Evolutionary conservation across 2,329 filamentous ascomycete species (phyloP).

Genomic region (Claviceps digitariae): DNA sequence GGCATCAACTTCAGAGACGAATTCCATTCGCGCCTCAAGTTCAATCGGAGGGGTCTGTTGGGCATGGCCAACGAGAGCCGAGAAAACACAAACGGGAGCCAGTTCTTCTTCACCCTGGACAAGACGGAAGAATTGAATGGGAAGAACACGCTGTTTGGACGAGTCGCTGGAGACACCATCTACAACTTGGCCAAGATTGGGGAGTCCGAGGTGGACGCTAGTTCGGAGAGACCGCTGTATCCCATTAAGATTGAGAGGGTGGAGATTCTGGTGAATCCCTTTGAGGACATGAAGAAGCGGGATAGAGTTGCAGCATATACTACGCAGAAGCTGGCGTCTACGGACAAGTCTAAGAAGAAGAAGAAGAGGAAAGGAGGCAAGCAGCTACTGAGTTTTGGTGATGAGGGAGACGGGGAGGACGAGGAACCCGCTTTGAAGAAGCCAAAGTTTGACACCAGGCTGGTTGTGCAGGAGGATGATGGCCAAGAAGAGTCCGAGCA

Average conservation of each 20-base stretch:
- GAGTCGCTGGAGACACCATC: constrained; percentile 85
- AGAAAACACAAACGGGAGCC: constrained; percentile 74
- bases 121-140: constrained; percentile 74
- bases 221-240: constrained; percentile 72
- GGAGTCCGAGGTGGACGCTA: constrained; percentile 68
- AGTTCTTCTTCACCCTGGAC: constrained; percentile 91
- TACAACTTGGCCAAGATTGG: constrained; percentile 93
- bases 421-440: constrained; percentile 53
- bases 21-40: constrained; percentile 82
- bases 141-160: constrained; percentile 87
- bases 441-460: constrained; percentile 63
- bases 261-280: constrained; percentile 71
- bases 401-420: constrained; percentile 44
- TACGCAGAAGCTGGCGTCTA: constrained; percentile 21
- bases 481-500: constrained; percentile 14
- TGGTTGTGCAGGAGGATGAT: constrained; percentile 46
- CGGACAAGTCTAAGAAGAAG: constrained; percentile 43
- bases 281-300: constrained; percentile 65
- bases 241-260: constrained; percentile 62
- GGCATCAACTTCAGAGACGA: constrained; percentile 65
- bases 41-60: constrained; percentile 76
- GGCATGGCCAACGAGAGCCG: constrained; percentile 90
- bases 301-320: constrained; percentile 40
- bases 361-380: constrained; percentile 68
- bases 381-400: constrained; percentile 65